Evolutionary conservation across 306 rosid species (phyloP).

Genomic region (Inga laurina): DNA sequence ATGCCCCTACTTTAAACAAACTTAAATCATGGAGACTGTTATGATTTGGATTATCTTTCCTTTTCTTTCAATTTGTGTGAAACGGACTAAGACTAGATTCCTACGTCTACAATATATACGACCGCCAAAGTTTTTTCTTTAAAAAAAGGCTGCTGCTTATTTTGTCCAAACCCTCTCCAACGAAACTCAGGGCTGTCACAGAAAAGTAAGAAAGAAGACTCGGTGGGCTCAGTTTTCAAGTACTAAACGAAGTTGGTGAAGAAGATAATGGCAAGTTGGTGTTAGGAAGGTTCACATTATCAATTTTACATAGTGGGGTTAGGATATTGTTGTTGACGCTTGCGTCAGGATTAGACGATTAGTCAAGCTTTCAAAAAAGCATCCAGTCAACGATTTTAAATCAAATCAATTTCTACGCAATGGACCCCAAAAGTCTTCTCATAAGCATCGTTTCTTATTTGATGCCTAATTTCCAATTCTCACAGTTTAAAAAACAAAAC

Average conservation of each 20-base stretch:
- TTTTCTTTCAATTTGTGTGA: not conserved
- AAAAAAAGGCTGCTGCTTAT: constrained; percentile 10
- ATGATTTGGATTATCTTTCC: not conserved
- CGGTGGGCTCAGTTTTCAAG: not conserved
- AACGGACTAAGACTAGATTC: not conserved
- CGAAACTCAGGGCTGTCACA: not conserved
- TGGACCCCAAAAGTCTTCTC: not conserved
- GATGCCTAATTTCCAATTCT: not conserved
- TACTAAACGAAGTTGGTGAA: not conserved
- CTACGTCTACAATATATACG: not conserved
- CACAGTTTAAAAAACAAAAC: too few species aligned
- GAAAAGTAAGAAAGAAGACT: not conserved
- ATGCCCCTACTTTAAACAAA: not conserved
- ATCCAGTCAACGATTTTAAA: constrained; percentile 1
- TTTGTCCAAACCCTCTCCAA: not conserved
- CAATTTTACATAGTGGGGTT: constrained; percentile 11
- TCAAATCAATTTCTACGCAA: not conserved
- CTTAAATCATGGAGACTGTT: not conserved
- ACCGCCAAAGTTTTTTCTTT: not conserved
- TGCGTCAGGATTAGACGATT: not conserved
- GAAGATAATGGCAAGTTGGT: constrained; percentile 24
- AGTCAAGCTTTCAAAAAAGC: constrained; percentile 24
- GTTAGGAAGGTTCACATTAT: constrained; percentile 40
- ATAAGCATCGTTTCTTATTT: not conserved
- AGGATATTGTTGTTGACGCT: not conserved